Base-by-base conservation (phyloP, 495 filamentous ascomycete species). In the Trypethelium eluteriae region DNA sequence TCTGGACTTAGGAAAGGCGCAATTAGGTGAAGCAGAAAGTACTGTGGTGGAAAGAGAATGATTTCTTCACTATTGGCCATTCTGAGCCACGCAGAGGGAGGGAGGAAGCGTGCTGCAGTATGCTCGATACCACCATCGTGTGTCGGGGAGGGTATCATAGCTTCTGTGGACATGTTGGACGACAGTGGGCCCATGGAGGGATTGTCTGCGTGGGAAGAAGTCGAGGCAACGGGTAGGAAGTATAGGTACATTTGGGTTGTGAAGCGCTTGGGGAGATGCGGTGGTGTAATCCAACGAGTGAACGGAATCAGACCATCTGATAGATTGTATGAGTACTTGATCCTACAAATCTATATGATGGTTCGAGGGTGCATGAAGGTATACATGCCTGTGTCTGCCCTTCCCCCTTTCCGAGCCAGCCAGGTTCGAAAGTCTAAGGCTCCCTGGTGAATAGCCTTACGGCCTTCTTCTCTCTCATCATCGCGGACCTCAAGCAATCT, bases 181-280 rank as follows among this genome's bases (percentile, higher is more conserved):
- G 71, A 38, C 6, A 73, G 49, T 11, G 70, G 68, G 16, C 34
- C 44, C 46, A 14, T 68, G 10, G 77, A 49, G 35, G 77, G 75
- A 65, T 78, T 71, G 32, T 77, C 75, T 59, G 53, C 32, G 14
- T 34, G 53, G 32, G 53, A 59, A 34, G 53, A 59, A 12, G 81
- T 77, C 1, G 80, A 70, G 3, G 80, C 78, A 0, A 92, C 77
- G 0, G 94, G 92, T n/a, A 96, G 81, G 77, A 96, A 89, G 75
- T 96, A 94, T 7, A 98, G 72, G 73, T 98, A 98, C 92, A 98
- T 96, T 73, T 96, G 92, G 7, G 92, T 96, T 1, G 88, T 88
- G 74, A 91, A 98, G 25, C 94, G 83, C 71, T 86, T 88, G 1
- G 86, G 83, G 2, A 88, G 76, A 68, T 83, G 81, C 2, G 79